Evolutionary conservation across 2,329 filamentous ascomycete genomes (phyloP).

Genomic region (Aspergillus jensenii): DNA sequence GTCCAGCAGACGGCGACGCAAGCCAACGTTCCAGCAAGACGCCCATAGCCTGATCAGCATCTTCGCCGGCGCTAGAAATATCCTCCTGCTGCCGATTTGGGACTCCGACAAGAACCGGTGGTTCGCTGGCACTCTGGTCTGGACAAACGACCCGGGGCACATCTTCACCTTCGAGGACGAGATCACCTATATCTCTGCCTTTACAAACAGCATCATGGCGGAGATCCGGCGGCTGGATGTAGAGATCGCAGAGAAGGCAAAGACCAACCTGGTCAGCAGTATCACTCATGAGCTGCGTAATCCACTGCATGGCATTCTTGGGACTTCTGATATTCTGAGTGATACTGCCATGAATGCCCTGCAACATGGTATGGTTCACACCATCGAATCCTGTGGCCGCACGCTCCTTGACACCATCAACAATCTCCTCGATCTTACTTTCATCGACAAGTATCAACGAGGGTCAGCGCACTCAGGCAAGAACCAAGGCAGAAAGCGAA

Average conservation of each 20-base stretch:
- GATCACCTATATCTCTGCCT: conserved; percentile 34
- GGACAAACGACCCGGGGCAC: conserved; percentile 23
- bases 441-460: too few relatives aligned
- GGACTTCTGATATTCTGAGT: conserved; percentile 48
- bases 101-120: conserved; percentile 31
- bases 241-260: conserved; percentile 42
- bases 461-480: too few relatives aligned
- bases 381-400: conserved; percentile 50
- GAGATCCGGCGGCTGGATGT: conserved; percentile 38
- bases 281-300: conserved; percentile 53
- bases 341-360: conserved; percentile 41
- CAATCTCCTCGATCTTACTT: background rate
- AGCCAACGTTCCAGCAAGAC: background rate
- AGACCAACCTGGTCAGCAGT: conserved; percentile 52
- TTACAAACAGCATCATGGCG: conserved; percentile 36
- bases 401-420: conserved; percentile 50
- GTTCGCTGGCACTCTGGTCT: conserved; percentile 30
- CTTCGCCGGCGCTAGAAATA: conserved; percentile 24
- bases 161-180: conserved; percentile 20
- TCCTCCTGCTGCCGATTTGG: conserved; percentile 33
- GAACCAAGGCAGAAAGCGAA: too few relatives aligned
- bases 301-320: conserved; percentile 46
- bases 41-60: background rate
- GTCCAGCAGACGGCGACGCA: too few relatives aligned
- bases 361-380: conserved; percentile 43